phyloP scores from a whole-genome alignment of 2,329 filamentous ascomycete genomes.

The Bipolaris gigantea region DNA sequence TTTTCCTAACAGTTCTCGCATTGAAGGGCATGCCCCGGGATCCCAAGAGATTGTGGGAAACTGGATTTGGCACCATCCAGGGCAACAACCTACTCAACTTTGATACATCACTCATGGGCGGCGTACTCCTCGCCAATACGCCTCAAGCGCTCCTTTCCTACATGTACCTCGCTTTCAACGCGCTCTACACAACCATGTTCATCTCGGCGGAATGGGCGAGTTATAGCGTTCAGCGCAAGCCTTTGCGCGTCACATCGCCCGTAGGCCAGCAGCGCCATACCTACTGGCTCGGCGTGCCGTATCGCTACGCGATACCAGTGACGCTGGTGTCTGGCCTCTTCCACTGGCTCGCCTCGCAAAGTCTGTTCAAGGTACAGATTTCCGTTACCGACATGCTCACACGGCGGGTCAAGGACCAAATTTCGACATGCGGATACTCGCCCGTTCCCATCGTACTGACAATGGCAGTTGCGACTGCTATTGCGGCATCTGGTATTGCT shows the following conservation, averaged over 20 bases:
- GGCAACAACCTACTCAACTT: slow-evolving; percentile 14
- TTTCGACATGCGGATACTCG: slow-evolving; percentile 13
- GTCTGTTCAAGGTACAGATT: slow-evolving; percentile 38
- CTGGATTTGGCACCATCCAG: slow-evolving; percentile 15
- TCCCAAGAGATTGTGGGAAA: slow-evolving; percentile 7
- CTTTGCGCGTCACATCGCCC: slow-evolving; percentile 45
- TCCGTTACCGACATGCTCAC: neutral
- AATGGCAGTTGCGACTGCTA: slow-evolving; percentile 8
- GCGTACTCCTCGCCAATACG: slow-evolving; percentile 49
- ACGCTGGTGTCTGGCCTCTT: slow-evolving; percentile 36
- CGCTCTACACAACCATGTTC: slow-evolving; percentile 52
- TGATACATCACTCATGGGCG: slow-evolving; percentile 4
- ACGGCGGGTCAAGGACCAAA: neutral
- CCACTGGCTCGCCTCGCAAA: slow-evolving; percentile 51
- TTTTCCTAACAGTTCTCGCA: neutral
- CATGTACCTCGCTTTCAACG: slow-evolving; percentile 53
- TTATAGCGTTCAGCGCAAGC: slow-evolving; percentile 41
- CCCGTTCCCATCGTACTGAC: slow-evolving; percentile 15
- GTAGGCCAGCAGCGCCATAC: slow-evolving; percentile 44
- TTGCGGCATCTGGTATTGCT: slow-evolving; percentile 14
- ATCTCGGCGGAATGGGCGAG: slow-evolving; percentile 52
- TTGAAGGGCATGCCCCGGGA: slow-evolving; percentile 9
- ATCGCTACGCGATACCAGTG: slow-evolving; percentile 44
- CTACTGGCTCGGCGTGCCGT: slow-evolving; percentile 49
- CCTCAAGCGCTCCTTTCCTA: slow-evolving; percentile 53